A percentile compares a stretch with the other conserved stretches of the same genome.
Evolutionary conservation across 2,329 filamentous ascomycete genomes (phyloP).

Genomic region (Trichoderma brevicompactum): DNA sequence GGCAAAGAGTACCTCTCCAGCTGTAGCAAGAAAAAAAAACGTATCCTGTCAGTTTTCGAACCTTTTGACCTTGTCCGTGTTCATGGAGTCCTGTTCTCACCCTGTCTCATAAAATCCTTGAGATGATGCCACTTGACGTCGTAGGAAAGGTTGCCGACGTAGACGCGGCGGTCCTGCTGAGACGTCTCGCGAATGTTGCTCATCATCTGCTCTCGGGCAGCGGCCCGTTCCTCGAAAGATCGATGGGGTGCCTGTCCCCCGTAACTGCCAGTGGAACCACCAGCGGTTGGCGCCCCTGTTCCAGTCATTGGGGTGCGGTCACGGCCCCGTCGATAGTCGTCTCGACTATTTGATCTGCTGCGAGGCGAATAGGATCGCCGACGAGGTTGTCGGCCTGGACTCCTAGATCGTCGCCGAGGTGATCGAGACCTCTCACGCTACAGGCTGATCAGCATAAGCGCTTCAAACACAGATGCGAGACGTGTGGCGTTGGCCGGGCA

Average conservation of each 20-base stretch:
- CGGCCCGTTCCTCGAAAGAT: constrained; percentile 80
- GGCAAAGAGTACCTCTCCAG: constrained; percentile 98
- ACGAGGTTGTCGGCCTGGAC: constrained; percentile 69
- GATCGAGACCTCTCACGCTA: constrained; percentile 86
- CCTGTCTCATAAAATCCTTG: constrained; percentile 99
- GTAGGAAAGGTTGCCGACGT: constrained; percentile 98
- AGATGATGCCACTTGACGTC: constrained; percentile 99
- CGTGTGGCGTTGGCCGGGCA: neutral
- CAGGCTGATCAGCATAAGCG: constrained; percentile 22
- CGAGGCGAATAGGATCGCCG: constrained; percentile 80
- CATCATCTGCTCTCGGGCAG: constrained; percentile 94
- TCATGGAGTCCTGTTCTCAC: constrained; percentile 59
- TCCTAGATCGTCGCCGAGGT: constrained; percentile 81
- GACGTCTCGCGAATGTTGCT: constrained; percentile 89
- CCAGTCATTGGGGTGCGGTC: constrained; percentile 86
- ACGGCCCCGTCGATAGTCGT: constrained; percentile 75
- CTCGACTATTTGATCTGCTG: constrained; percentile 74
- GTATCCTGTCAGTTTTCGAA: constrained; percentile 45
- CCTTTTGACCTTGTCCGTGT: constrained; percentile 34
- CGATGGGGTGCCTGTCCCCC: constrained; percentile 66
- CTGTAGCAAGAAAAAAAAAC: constrained; percentile 52
- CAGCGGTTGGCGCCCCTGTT: constrained; percentile 67
- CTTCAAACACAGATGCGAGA: neutral
- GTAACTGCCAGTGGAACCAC: constrained; percentile 71
- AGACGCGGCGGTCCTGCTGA: constrained; percentile 98